Conservation (phyloP, 2,329 filamentous ascomycete genomes). For the Ophiostoma sp. region DNA sequence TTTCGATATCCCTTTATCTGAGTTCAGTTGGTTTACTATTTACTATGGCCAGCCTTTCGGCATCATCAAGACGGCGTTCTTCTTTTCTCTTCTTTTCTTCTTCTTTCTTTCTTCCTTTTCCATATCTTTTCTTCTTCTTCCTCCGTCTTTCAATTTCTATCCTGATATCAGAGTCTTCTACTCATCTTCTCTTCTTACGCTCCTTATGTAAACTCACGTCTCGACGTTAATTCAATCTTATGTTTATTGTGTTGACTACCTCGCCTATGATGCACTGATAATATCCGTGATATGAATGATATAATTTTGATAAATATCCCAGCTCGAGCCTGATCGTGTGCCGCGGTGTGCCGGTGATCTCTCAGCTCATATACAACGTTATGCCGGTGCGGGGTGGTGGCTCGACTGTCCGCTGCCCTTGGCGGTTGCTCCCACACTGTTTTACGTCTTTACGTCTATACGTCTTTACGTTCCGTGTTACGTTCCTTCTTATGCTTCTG, state of each 20-base stretch:
- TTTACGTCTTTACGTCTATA: too few relatives aligned
- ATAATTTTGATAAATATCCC: not conserved
- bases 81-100: slow-evolving; percentile 9
- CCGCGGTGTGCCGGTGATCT: not conserved
- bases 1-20: slow-evolving; percentile 17
- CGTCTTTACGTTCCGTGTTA: not conserved
- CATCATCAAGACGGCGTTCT: not conserved
- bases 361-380: not conserved
- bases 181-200: slow-evolving; percentile 13
- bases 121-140: not conserved
- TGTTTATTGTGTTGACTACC: not conserved
- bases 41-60: not conserved
- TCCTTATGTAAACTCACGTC: slow-evolving; percentile 18
- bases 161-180: slow-evolving; percentile 8
- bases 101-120: slow-evolving; percentile 4
- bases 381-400: not conserved
- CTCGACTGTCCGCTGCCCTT: too few relatives aligned
- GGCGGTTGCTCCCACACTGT: too few relatives aligned
- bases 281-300: not conserved
- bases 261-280: not conserved
- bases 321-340: not conserved
- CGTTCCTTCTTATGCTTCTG: not conserved
- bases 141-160: not conserved
- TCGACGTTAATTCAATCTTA: not conserved
- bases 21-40: slow-evolving; percentile 1